phyloP scores from a whole-genome alignment of 768 basidiomycete genomes.

The Chalciporus piperatus region DNA sequence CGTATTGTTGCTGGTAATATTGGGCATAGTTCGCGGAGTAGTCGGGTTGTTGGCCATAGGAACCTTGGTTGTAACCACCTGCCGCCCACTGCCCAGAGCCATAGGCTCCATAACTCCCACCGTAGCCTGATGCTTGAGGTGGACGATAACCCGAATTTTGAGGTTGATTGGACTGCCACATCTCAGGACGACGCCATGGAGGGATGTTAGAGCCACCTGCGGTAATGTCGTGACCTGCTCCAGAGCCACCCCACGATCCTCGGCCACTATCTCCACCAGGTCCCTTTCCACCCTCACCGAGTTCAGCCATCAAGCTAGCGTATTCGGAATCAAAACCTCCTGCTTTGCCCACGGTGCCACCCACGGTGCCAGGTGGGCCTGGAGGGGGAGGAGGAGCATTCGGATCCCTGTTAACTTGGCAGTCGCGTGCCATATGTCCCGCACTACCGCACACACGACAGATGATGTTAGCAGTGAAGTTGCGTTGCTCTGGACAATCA shows the following conservation, averaged over 20 bases:
- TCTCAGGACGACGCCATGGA: slow-evolving; percentile 89
- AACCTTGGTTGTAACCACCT: slow-evolving; percentile 32
- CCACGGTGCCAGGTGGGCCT: slow-evolving; percentile 35
- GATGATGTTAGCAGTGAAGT: slow-evolving; percentile 99
- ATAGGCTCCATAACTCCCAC: slow-evolving; percentile 45
- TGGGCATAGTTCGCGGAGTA: slow-evolving; percentile 77
- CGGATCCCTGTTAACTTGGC: slow-evolving; percentile 89
- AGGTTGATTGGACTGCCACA: slow-evolving; percentile 67
- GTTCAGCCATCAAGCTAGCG: slow-evolving; percentile 94
- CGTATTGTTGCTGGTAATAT: slow-evolving; percentile 87
- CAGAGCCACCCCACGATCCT: slow-evolving; percentile 62
- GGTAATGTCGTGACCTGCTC: slow-evolving; percentile 55
- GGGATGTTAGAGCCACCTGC: slow-evolving; percentile 74
- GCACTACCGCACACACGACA: slow-evolving; percentile 98
- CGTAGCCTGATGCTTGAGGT: slow-evolving; percentile 53
- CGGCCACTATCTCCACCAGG: slow-evolving; percentile 52
- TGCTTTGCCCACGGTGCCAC: too few species aligned
- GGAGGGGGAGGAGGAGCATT: slow-evolving; percentile 59
- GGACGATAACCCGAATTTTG: slow-evolving; percentile 64
- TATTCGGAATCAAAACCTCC: slow-evolving; percentile 97
- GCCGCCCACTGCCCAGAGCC: slow-evolving; percentile 38
- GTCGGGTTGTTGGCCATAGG: slow-evolving; percentile 52
- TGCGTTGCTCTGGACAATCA: slow-evolving; percentile 97
- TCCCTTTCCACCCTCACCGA: slow-evolving; percentile 77
- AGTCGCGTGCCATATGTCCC: slow-evolving; percentile 99